Conservation (phyloP, 768 basidiomycete species). For the Termitomyces eurrhizus region DNA sequence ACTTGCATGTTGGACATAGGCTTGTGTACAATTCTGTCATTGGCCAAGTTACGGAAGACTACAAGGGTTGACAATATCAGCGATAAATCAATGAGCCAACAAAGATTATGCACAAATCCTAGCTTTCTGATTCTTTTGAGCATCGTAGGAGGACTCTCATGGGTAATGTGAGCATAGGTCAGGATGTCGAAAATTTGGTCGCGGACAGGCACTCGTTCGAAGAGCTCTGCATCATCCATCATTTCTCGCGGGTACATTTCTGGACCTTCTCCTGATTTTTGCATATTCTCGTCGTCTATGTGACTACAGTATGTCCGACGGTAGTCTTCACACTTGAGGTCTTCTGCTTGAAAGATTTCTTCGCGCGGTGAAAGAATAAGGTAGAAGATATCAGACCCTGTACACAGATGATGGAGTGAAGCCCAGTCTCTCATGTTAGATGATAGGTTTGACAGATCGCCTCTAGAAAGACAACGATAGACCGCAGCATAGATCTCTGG, state of each 20-base stretch:
- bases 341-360: slow-evolving; percentile 47
- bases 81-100: not conserved
- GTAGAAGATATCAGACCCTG: slow-evolving; percentile 55
- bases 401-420: slow-evolving; percentile 54
- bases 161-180: slow-evolving; percentile 61
- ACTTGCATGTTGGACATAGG: slow-evolving; percentile 50
- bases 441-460: slow-evolving; percentile 34
- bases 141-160: slow-evolving; percentile 51
- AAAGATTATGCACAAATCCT: slow-evolving; percentile 48
- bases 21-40: slow-evolving; percentile 67
- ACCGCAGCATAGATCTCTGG: slow-evolving; percentile 52
- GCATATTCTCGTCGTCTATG: slow-evolving; percentile 27
- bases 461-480: slow-evolving; percentile 42
- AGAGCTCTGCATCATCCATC: slow-evolving; percentile 32
- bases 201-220: slow-evolving; percentile 62
- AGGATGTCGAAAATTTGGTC: slow-evolving; percentile 67
- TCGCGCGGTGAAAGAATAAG: slow-evolving; percentile 61
- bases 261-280: not conserved
- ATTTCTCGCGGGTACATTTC: not conserved
- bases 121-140: slow-evolving; percentile 51
- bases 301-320: slow-evolving; percentile 41
- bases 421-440: slow-evolving; percentile 46
- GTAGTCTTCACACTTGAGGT: slow-evolving; percentile 35
- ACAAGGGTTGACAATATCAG: slow-evolving; percentile 4
- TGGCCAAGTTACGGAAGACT: slow-evolving; percentile 70